Percentiles rank a stretch among this genome's conserved stretches.
Conservation (phyloP, 352 stramenopile genomes). For the Pythium myriotylum region DNA sequence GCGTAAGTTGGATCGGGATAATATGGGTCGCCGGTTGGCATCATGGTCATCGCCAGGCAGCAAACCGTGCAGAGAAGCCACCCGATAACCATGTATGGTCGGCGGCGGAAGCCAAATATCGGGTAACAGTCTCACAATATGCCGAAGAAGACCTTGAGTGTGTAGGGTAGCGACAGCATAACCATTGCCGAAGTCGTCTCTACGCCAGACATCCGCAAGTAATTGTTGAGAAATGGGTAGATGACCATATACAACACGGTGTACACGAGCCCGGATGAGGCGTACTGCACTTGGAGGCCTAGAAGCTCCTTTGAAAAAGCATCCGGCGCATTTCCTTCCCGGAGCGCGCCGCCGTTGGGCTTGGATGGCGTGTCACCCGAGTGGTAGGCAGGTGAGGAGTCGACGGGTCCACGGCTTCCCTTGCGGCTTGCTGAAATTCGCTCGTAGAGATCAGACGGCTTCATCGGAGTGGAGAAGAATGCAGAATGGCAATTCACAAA, state of each 20-base stretch:
- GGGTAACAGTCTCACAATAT: neutral
- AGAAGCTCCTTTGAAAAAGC: constrained; percentile 31
- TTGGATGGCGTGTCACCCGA: too few relatives aligned
- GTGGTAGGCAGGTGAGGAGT: too few relatives aligned
- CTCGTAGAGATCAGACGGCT: too few relatives aligned
- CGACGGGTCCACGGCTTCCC: too few relatives aligned
- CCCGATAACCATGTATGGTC: neutral
- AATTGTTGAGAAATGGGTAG: constrained; percentile 41
- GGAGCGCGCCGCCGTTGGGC: neutral
- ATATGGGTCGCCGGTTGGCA: constrained; percentile 23
- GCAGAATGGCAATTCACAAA: too few relatives aligned
- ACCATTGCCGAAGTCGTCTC: constrained; percentile 25
- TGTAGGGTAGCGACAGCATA: constrained; percentile 50
- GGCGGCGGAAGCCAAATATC: neutral
- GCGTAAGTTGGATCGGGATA: constrained; percentile 10
- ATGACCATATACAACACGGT: constrained; percentile 22
- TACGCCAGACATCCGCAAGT: constrained; percentile 34
- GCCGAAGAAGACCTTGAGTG: constrained; percentile 35
- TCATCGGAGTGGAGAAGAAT: too few relatives aligned
- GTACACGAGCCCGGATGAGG: constrained; percentile 28
- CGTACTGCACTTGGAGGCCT: constrained; percentile 34
- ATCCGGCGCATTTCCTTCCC: constrained; percentile 20
- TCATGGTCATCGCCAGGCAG: constrained; percentile 23
- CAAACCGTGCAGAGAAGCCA: constrained; percentile 10
- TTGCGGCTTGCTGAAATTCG: too few relatives aligned